Conservation (phyloP, 2,329 filamentous ascomycete genomes). For the Fusarium armeniacum region DNA sequence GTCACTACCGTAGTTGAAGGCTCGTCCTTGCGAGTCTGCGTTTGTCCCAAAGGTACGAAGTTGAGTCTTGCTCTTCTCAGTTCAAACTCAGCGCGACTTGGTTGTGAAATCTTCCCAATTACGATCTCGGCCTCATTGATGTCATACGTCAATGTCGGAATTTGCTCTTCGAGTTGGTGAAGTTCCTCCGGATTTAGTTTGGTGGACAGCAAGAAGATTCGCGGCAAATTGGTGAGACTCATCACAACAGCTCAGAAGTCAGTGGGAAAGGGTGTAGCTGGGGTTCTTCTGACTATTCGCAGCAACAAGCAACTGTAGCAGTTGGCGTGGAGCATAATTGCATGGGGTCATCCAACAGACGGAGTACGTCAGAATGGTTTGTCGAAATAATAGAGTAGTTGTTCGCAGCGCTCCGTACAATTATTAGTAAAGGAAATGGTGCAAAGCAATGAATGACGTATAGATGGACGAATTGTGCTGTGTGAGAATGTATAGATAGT, state of each 20-base stretch:
- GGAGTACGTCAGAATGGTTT: background rate
- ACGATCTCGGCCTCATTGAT: constrained; percentile 79
- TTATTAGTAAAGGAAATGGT: background rate
- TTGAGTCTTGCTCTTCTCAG: constrained; percentile 75
- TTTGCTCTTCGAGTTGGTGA: constrained; percentile 72
- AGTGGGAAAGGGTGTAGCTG: background rate
- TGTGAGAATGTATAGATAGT: background rate
- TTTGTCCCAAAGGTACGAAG: constrained; percentile 60
- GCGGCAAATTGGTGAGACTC: constrained; percentile 61
- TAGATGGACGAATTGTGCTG: constrained; percentile 2
- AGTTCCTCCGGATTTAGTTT: constrained; percentile 76
- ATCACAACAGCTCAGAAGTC: constrained; percentile 35
- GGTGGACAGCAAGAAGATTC: constrained; percentile 79
- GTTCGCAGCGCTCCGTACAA: background rate
- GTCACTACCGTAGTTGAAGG: background rate
- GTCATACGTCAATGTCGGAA: constrained; percentile 78
- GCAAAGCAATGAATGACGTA: constrained; percentile 12
- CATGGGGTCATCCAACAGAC: background rate
- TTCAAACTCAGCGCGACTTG: constrained; percentile 81
- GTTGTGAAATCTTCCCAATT: constrained; percentile 78
- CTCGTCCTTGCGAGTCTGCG: background rate
- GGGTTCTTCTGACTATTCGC: constrained; percentile 7
- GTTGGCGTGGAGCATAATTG: constrained; percentile 15
- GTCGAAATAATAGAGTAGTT: background rate
- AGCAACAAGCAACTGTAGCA: background rate